A percentile compares a stretch with the other conserved stretches of the same genome.
These are phyloP conservation scores for Zygnema circumcarinatum DNA, from an alignment of 139 green algal species.

Conservation along the genomic window DNA sequence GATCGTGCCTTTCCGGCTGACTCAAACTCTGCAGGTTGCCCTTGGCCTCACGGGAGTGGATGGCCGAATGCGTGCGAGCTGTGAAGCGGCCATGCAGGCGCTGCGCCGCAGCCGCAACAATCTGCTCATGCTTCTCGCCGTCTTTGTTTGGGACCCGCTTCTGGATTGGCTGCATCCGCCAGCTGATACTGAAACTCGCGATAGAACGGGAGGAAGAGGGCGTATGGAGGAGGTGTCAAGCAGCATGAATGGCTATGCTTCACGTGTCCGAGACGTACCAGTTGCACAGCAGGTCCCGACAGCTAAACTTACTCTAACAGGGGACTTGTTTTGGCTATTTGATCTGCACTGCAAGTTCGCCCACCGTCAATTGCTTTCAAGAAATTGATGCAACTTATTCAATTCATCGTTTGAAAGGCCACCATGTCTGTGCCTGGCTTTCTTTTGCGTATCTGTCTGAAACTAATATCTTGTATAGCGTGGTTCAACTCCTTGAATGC, in stretches of 20 bases:
- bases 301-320: too few relatives aligned
- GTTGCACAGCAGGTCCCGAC: not conserved
- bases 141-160: slow-evolving; percentile 72
- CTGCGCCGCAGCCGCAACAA: slow-evolving; percentile 43
- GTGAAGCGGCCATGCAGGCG: slow-evolving; percentile 56
- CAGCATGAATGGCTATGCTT: not conserved
- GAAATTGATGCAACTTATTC: too few relatives aligned
- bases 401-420: too few relatives aligned
- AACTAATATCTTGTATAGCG: too few relatives aligned
- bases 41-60: slow-evolving; percentile 69
- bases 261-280: not conserved
- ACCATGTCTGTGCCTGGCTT: too few relatives aligned
- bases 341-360: too few relatives aligned
- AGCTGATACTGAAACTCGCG: not conserved
- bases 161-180: slow-evolving; percentile 71
- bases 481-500: too few relatives aligned
- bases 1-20: slow-evolving; percentile 90
- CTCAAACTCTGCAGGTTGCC: slow-evolving; percentile 66
- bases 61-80: slow-evolving; percentile 64
- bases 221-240: not conserved
- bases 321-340: too few relatives aligned
- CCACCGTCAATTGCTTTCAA: too few relatives aligned
- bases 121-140: slow-evolving; percentile 69
- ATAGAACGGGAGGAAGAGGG: not conserved
- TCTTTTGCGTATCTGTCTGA: too few relatives aligned